These are phyloP conservation scores for Botryotinia calthae DNA, from an alignment of 2,329 filamentous ascomycete species.

Conservation along the genomic window DNA sequence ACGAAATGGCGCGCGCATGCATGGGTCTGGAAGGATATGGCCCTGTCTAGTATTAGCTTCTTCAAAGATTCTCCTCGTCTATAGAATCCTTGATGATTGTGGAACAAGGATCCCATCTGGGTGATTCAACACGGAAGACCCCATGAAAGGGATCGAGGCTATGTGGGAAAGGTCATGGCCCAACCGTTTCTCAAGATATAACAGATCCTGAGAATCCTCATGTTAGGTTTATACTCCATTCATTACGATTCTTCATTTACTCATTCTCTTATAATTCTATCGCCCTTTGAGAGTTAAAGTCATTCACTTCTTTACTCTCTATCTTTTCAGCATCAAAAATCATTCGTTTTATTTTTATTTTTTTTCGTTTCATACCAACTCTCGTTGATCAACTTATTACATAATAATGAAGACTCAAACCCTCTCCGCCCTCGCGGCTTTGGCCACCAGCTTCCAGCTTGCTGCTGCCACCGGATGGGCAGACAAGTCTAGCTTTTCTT, in stretches of 20 bases:
- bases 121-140: conserved; percentile 13
- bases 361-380: conserved; percentile 27
- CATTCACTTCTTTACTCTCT: conserved; percentile 46
- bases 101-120: conserved; percentile 11
- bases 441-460: conserved; percentile 43
- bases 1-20: conserved; percentile 19
- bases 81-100: conserved; percentile 10
- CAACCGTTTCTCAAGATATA: conserved; percentile 20
- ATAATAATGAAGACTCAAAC: conserved; percentile 44
- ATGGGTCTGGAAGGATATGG: conserved; percentile 6
- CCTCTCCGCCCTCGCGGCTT: conserved; percentile 26
- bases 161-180: conserved; percentile 19
- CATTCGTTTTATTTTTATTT: conserved; percentile 35
- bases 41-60: conserved; percentile 13
- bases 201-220: conserved; percentile 24
- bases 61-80: conserved; percentile 14
- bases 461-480: conserved; percentile 50
- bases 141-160: conserved; percentile 15
- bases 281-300: conserved; percentile 41
- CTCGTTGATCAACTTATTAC: conserved; percentile 30
- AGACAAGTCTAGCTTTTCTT: conserved; percentile 56
- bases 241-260: conserved; percentile 13
- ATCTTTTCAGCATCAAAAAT: conserved; percentile 32
- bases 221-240: conserved; percentile 6
- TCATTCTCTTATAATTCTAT: conserved; percentile 21